Percentiles rank a stretch among this genome's conserved stretches.
Conservation (phyloP, 768 basidiomycete species). For the Phanerodontia chrysosporium region DNA sequence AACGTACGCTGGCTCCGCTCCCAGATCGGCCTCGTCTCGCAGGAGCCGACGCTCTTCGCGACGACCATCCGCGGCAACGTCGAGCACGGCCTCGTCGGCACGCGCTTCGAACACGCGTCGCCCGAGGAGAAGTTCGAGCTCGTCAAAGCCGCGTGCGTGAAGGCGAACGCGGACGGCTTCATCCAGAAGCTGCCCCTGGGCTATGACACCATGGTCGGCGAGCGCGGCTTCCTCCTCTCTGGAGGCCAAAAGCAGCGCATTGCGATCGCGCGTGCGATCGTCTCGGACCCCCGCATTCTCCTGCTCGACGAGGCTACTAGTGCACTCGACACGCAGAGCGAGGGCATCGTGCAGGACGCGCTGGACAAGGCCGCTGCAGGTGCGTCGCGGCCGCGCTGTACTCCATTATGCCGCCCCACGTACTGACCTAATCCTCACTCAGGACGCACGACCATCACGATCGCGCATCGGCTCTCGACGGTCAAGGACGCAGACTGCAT, state of each 20-base stretch:
- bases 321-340: conserved; percentile 46
- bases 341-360: conserved; percentile 51
- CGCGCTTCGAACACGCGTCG: conserved; percentile 34
- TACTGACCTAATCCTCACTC: background rate
- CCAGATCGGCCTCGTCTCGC: conserved; percentile 48
- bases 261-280: conserved; percentile 48
- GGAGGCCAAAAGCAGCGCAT: conserved; percentile 52
- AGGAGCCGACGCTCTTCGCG: conserved; percentile 48
- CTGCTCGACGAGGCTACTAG: conserved; percentile 48
- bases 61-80: conserved; percentile 44
- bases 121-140: conserved; percentile 39
- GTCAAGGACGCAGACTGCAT: conserved; percentile 83
- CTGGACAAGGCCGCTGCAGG: conserved; percentile 46
- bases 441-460: conserved; percentile 70
- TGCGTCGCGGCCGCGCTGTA: background rate
- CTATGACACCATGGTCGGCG: conserved; percentile 48
- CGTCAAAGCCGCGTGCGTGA: conserved; percentile 43
- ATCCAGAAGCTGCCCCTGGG: conserved; percentile 42
- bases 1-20: conserved; percentile 47
- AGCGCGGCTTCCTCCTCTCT: conserved; percentile 45
- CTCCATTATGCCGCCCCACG: background rate
- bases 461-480: conserved; percentile 77
- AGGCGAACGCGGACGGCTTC: conserved; percentile 50
- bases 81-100: conserved; percentile 44
- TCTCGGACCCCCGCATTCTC: conserved; percentile 44